Evolutionary conservation across 306 rosid genomes (phyloP), one percentile per base, ranked within the genome.

Genomic region (Boehmeria nivea): DNA sequence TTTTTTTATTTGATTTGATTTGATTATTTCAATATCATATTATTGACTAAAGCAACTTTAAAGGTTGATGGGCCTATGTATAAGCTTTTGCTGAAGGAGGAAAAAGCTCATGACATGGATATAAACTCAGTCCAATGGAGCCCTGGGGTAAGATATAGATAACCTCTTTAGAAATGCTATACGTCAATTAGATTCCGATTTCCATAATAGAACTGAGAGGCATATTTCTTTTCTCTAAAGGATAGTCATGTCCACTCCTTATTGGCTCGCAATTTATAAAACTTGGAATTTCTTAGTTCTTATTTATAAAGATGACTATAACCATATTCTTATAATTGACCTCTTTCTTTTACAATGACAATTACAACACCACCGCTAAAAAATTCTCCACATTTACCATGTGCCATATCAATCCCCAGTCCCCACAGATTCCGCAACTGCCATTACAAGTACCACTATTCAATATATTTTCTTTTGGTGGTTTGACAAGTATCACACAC

Each of bases 41-140:
- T 52, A 48, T 51, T 45, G 56, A 36, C 16, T 56, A 1, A 33
- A 51, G 52, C 47, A 25, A 51, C 52, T 51, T 58, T 26, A 43
- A 70, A 90, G 97, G 90, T 55, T 46, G 86, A 65, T 72, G 81
- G 78, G 49, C 76, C 90, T 61, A 68, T 68, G 18, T 86, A 81
- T 76, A 84, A 81, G 67, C 69, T 79, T 72, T 76, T 83, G 57
- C 66, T 76, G 55, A 87, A 80, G 81, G 66, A 82, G 74, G 95
- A 89, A 61, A 80, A 82, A 69, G 91, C 95, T 28, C 95, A 78
- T 60, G 81, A 70, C 57, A 84, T 80, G 94, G 94, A 87, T 55
- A 34, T 84, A 71, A 87, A 91, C 69, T 82, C 75, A 27, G 95
- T 84, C 74, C 89, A 84, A 62, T 84, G 95, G 95, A 78, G 90